Percentiles rank a stretch among this genome's conserved stretches.
Evolutionary conservation across 2,329 filamentous ascomycete genomes (phyloP).

Genomic region (Cladophialophora psammophila): DNA sequence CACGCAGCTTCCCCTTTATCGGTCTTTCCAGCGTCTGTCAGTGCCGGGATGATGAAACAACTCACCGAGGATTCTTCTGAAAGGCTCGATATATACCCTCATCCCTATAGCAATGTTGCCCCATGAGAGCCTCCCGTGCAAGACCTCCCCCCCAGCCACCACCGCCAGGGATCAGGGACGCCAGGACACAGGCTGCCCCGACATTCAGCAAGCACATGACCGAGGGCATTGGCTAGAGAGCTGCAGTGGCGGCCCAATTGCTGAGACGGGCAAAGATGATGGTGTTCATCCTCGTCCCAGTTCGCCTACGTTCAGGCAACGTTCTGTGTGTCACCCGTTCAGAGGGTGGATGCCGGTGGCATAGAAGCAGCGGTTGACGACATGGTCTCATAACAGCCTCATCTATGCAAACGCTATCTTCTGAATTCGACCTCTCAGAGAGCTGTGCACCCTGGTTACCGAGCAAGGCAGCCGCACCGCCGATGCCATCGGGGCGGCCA

Average conservation of each 20-base stretch:
- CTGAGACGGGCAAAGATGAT: neutral
- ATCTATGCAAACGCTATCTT: neutral
- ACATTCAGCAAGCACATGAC: slow-evolving; percentile 1
- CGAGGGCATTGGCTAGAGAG: neutral
- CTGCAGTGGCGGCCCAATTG: slow-evolving; percentile 6
- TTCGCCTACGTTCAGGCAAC: neutral
- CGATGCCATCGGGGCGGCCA: neutral
- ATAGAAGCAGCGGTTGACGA: neutral
- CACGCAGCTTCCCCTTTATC: neutral
- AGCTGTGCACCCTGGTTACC: neutral
- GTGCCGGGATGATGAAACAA: neutral
- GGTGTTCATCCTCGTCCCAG: neutral
- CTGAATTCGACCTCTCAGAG: neutral
- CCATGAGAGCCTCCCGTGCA: neutral
- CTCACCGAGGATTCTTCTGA: neutral
- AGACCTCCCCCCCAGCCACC: neutral
- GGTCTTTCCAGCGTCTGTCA: neutral
- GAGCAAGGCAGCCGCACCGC: neutral
- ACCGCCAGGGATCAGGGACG: neutral
- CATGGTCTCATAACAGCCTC: neutral
- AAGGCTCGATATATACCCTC: slow-evolving; percentile 7
- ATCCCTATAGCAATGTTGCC: neutral
- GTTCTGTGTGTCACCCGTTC: neutral
- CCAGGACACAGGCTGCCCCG: neutral
- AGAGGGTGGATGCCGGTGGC: neutral